phyloP scores from a whole-genome alignment of 2,329 filamentous ascomycete species.

The Cercospora brassicicola region DNA sequence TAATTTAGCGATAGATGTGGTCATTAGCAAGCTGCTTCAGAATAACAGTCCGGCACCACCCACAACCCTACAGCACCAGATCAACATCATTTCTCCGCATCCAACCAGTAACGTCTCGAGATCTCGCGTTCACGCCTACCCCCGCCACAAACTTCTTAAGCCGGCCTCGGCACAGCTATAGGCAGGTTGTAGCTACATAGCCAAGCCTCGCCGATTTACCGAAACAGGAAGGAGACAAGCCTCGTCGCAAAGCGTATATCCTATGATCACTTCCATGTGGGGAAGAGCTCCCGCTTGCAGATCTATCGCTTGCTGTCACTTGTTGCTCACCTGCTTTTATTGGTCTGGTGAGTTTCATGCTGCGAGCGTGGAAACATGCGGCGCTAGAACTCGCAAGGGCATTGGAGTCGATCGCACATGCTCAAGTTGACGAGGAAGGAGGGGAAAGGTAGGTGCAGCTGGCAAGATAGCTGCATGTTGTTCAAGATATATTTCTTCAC shows the following conservation, averaged over 20 bases:
- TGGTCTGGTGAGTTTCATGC: not conserved
- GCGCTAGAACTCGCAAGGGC: not conserved
- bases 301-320: not conserved
- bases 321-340: not conserved
- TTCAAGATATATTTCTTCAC: not conserved
- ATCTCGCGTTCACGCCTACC: not conserved
- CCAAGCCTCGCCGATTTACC: not conserved
- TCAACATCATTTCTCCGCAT: too few relatives aligned
- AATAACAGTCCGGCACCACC: too few relatives aligned
- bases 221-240: constrained; percentile 6
- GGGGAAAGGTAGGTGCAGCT: not conserved
- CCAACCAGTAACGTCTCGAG: too few relatives aligned
- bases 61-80: too few relatives aligned
- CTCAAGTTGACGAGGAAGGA: not conserved
- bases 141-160: not conserved
- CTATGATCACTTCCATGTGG: constrained; percentile 20
- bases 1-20: too few relatives aligned
- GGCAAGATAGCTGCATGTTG: not conserved
- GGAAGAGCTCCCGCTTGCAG: not conserved
- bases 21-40: too few relatives aligned
- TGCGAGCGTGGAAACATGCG: not conserved
- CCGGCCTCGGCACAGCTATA: not conserved
- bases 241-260: not conserved
- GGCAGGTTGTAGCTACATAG: not conserved
- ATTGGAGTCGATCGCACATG: not conserved